A percentile compares a stretch with the other conserved stretches of the same genome.
Evolutionary conservation across 768 basidiomycete species (phyloP).

Genomic region (Lactifluus echinatus): DNA sequence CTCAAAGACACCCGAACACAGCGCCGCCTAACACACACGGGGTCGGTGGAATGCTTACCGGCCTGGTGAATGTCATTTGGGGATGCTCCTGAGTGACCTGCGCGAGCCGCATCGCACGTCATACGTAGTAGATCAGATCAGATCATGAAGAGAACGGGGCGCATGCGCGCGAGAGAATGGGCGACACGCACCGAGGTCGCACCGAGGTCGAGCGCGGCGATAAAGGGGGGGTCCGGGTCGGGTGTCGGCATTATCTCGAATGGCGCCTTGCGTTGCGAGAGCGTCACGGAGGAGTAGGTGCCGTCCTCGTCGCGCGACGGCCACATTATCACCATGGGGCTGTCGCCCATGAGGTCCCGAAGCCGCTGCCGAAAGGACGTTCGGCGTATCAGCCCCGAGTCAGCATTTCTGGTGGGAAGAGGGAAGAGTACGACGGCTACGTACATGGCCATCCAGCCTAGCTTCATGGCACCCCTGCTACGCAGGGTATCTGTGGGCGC

Average conservation of each 20-base stretch:
- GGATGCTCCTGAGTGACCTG: not conserved
- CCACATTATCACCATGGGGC: slow-evolving; percentile 73
- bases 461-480: slow-evolving; percentile 6
- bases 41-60: slow-evolving; percentile 18
- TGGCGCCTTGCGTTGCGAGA: slow-evolving; percentile 55
- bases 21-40: not conserved
- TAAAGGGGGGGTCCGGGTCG: slow-evolving; percentile 42
- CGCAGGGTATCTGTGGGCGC: slow-evolving; percentile 18
- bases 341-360: slow-evolving; percentile 46
- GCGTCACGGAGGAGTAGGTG: slow-evolving; percentile 34
- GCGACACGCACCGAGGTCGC: slow-evolving; percentile 29
- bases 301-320: slow-evolving; percentile 43
- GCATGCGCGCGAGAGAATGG: slow-evolving; percentile 13
- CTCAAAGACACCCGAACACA: not conserved
- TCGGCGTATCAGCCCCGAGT: not conserved
- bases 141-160: not conserved
- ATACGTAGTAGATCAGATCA: not conserved
- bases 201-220: slow-evolving; percentile 34
- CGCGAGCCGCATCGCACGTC: not conserved
- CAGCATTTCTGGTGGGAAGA: too few species aligned
- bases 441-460: slow-evolving; percentile 26
- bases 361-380: slow-evolving; percentile 37
- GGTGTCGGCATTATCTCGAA: slow-evolving; percentile 49
- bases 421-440: not conserved
- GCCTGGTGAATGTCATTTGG: slow-evolving; percentile 13